Percentiles rank a stretch among this genome's conserved stretches.
Conservation (phyloP, 306 rosid genomes). For the Carpinus viminea region DNA sequence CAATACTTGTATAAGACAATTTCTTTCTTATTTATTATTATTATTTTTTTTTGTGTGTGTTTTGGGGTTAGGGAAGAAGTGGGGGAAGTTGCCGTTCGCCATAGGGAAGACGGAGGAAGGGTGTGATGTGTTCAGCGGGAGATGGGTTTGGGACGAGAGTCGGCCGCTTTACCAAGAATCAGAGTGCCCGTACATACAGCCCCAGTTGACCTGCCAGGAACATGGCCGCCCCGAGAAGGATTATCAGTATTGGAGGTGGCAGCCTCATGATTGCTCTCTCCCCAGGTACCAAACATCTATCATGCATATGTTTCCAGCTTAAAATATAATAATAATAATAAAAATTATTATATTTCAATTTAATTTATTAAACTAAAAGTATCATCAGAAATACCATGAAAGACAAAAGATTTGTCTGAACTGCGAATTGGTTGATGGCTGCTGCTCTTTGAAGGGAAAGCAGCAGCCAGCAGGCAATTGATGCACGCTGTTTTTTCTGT, state of each 20-base stretch:
- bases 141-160: conserved; percentile 79
- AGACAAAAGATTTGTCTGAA: background rate
- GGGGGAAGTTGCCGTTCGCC: conserved; percentile 55
- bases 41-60: background rate
- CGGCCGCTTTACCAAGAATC: conserved; percentile 82
- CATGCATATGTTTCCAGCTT: no score
- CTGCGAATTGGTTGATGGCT: no score
- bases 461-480: no score
- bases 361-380: no score
- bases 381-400: no score
- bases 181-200: conserved; percentile 96
- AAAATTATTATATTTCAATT: no score
- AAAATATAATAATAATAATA: background rate
- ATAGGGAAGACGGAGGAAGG: conserved; percentile 53
- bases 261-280: conserved; percentile 81
- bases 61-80: conserved; percentile 45
- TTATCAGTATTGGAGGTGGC: conserved; percentile 88
- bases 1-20: background rate
- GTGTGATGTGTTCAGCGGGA: conserved; percentile 78
- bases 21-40: no score
- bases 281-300: conserved; percentile 51
- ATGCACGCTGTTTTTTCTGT: no score
- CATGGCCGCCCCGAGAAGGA: conserved; percentile 84
- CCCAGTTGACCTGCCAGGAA: conserved; percentile 82
- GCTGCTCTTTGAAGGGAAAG: no score